Evolutionary conservation across 2,329 filamentous ascomycete species (phyloP).

Genomic region (Botrytis elliptica): DNA sequence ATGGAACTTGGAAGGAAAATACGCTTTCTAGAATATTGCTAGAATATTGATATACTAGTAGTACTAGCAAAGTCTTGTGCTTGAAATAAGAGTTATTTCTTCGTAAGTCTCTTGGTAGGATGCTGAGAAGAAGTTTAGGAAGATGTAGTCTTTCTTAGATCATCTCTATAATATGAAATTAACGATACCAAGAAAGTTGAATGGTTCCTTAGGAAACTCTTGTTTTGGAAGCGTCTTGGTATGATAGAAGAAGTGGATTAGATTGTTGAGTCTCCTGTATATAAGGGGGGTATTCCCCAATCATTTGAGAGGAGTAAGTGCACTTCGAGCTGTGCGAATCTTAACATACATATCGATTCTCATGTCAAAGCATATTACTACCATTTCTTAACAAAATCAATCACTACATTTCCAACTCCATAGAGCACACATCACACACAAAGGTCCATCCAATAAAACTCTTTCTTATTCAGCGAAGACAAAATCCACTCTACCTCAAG

Average conservation of each 20-base stretch:
- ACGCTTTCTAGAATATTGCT: not conserved
- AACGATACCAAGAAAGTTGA: not conserved
- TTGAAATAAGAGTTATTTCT: not conserved
- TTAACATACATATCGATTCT: not conserved
- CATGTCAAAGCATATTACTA: not conserved
- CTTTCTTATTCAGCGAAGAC: not conserved
- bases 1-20: not conserved
- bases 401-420: too few relatives aligned
- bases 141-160: not conserved
- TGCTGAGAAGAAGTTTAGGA: not conserved
- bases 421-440: not conserved
- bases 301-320: not conserved
- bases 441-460: not conserved
- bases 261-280: not conserved
- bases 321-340: not conserved
- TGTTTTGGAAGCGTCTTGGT: not conserved
- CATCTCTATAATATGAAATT: not conserved
- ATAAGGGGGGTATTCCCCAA: not conserved
- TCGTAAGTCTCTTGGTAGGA: not conserved
- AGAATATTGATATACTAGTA: fast-evolving
- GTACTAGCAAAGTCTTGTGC: not conserved
- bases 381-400: not conserved
- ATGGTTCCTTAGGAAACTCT: not conserved
- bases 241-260: not conserved
- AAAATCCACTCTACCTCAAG: not conserved